phyloP scores from a whole-genome alignment of 1,284 basidiomycete species.

The Ustilago crameri region DNA sequence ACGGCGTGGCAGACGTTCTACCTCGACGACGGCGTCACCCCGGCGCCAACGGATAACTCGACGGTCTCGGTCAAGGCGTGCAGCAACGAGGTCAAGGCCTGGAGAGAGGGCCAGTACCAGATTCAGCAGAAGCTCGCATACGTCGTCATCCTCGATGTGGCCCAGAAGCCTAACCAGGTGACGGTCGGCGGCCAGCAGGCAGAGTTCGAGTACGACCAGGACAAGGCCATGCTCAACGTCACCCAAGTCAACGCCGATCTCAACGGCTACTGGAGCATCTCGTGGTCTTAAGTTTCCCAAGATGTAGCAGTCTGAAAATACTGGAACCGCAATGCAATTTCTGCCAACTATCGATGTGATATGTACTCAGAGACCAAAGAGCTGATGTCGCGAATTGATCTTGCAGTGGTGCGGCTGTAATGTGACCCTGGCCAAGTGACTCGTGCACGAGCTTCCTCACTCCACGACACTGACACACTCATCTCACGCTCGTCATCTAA shows the following conservation, averaged over 20 bases:
- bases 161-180: conserved; percentile 37
- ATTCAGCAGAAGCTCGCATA: conserved; percentile 71
- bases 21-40: conserved; percentile 74
- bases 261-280: conserved; percentile 19
- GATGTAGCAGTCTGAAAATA: too few species aligned
- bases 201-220: conserved; percentile 31
- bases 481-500: too few species aligned
- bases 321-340: too few species aligned
- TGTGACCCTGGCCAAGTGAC: too few species aligned
- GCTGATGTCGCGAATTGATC: too few species aligned
- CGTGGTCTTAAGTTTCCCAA: conserved; percentile 30
- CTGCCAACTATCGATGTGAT: too few species aligned
- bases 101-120: conserved; percentile 70
- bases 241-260: conserved; percentile 42
- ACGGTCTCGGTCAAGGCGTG: conserved; percentile 27
- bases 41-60: conserved; percentile 29
- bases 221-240: conserved; percentile 43
- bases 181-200: conserved; percentile 2
- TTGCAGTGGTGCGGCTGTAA: too few species aligned
- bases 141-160: conserved; percentile 72
- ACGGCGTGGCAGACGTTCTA: conserved; percentile 74
- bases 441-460: too few species aligned
- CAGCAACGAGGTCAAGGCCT: conserved; percentile 9
- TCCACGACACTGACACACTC: too few species aligned
- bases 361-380: too few species aligned